These are phyloP conservation scores for Nepenthes gracilis DNA, from an alignment of 148 eudicot genomes.

Conservation along the genomic window DNA sequence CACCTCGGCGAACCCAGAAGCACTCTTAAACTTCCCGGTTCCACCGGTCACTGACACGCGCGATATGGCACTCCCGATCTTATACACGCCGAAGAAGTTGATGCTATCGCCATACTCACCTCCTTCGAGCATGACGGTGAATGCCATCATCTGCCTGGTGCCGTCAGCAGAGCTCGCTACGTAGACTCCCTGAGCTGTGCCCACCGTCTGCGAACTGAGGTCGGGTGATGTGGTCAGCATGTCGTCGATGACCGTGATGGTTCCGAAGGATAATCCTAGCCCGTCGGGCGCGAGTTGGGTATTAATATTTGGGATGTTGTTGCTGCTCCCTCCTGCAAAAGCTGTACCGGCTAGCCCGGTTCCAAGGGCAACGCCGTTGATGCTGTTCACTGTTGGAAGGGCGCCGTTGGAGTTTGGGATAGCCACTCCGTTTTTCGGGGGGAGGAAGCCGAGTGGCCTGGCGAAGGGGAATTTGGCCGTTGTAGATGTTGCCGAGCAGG, in stretches of 20 bases:
- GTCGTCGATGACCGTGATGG: slow-evolving; percentile 94
- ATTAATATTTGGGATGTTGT: slow-evolving; percentile 16
- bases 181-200: slow-evolving; percentile 85
- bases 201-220: slow-evolving; percentile 61
- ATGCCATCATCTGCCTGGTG: slow-evolving; percentile 81
- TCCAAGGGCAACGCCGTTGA: slow-evolving; percentile 77
- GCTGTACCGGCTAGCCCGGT: slow-evolving; percentile 78
- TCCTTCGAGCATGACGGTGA: slow-evolving; percentile 90
- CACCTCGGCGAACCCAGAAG: slow-evolving; percentile 88
- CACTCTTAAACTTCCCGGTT: slow-evolving; percentile 78
- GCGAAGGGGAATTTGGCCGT: slow-evolving; percentile 94
- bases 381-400: slow-evolving; percentile 44
- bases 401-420: slow-evolving; percentile 91
- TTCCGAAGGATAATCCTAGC: slow-evolving; percentile 81
- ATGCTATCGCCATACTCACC: slow-evolving; percentile 96
- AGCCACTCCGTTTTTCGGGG: slow-evolving; percentile 63
- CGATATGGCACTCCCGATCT: slow-evolving; percentile 67
- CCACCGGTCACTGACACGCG: slow-evolving; percentile 83
- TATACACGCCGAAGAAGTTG: slow-evolving; percentile 85
- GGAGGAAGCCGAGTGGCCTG: slow-evolving; percentile 67
- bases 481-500: slow-evolving; percentile 81
- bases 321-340: slow-evolving; percentile 62
- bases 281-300: slow-evolving; percentile 80
- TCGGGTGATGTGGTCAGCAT: slow-evolving; percentile 65
- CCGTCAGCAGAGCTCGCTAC: slow-evolving; percentile 89